A percentile compares a stretch with the other conserved stretches of the same genome.
Evolutionary conservation across 2,329 filamentous ascomycete genomes (phyloP).

Genomic region (Xylogone sp.): DNA sequence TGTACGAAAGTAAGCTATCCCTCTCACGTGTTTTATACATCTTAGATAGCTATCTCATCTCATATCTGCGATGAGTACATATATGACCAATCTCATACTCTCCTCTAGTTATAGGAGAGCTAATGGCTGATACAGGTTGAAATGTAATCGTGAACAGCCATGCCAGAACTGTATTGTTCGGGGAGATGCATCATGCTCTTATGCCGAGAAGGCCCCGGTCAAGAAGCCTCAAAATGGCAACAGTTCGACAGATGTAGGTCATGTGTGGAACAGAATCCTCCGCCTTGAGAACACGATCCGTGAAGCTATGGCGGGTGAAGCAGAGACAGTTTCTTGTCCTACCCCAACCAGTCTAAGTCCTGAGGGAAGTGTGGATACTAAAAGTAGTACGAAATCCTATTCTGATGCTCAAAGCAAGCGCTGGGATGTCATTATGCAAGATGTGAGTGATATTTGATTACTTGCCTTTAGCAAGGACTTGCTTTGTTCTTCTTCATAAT

Average conservation of each 20-base stretch:
- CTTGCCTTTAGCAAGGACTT: not conserved
- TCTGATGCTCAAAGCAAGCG: constrained; percentile 44
- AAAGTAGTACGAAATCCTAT: constrained; percentile 37
- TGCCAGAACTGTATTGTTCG: constrained; percentile 51
- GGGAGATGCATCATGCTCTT: constrained; percentile 40
- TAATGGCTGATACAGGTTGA: constrained; percentile 23
- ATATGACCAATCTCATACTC: not conserved
- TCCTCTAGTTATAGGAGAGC: not conserved
- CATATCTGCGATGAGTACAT: not conserved
- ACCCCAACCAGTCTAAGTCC: constrained; percentile 36
- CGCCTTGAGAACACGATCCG: constrained; percentile 54
- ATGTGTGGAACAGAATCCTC: constrained; percentile 50
- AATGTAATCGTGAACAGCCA: constrained; percentile 50
- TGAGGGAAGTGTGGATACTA: constrained; percentile 36
- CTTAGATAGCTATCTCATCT: not conserved
- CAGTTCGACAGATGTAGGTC: constrained; percentile 26
- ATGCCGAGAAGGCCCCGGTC: constrained; percentile 45
- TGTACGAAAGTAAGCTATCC: constrained; percentile 14
- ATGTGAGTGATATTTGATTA: constrained; percentile 36
- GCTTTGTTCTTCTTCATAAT: not conserved
- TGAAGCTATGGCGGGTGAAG: constrained; percentile 39
- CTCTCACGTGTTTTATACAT: not conserved
- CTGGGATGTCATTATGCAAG: constrained; percentile 55
- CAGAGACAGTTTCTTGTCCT: constrained; percentile 13
- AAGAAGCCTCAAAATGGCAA: constrained; percentile 19